These are phyloP conservation scores for Fragaria vesca DNA, from an alignment of 306 rosid species.

Conservation along the genomic window DNA sequence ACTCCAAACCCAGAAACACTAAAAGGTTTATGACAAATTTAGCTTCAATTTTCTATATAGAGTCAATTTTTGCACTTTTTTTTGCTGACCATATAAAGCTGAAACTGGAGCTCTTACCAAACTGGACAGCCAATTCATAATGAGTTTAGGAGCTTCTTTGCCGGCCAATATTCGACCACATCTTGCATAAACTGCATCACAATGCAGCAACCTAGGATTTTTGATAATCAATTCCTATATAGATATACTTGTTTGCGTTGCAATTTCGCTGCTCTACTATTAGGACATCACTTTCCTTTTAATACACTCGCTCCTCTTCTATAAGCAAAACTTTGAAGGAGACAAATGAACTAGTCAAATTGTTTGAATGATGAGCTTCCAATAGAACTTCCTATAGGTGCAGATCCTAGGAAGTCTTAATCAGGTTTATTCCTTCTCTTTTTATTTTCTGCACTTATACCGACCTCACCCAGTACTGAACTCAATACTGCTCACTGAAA, in stretches of 20 bases:
- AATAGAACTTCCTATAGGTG: not conserved
- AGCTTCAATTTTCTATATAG: too few relatives aligned
- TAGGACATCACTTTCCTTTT: not conserved
- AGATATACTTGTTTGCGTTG: not conserved
- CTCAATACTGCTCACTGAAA: not conserved
- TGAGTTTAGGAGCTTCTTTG: not conserved
- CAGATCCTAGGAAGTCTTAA: not conserved
- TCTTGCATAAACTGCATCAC: not conserved
- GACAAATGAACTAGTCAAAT: not conserved
- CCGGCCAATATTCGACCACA: not conserved
- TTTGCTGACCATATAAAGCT: not conserved
- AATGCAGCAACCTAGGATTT: not conserved
- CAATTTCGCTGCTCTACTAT: not conserved
- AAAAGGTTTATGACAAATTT: too few relatives aligned
- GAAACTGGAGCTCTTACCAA: not conserved
- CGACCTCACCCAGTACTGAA: not conserved
- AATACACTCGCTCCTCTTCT: not conserved
- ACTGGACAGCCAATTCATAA: not conserved
- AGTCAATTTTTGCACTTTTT: too few relatives aligned
- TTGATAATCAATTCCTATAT: not conserved
- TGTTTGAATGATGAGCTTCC: not conserved
- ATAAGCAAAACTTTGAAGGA: not conserved
- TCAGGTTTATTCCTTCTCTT: not conserved
- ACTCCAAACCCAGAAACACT: not conserved
- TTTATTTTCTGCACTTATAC: not conserved